These are phyloP conservation scores for Macrotyloma uniflorum DNA, from an alignment of 306 rosid species.

Conservation along the genomic window DNA sequence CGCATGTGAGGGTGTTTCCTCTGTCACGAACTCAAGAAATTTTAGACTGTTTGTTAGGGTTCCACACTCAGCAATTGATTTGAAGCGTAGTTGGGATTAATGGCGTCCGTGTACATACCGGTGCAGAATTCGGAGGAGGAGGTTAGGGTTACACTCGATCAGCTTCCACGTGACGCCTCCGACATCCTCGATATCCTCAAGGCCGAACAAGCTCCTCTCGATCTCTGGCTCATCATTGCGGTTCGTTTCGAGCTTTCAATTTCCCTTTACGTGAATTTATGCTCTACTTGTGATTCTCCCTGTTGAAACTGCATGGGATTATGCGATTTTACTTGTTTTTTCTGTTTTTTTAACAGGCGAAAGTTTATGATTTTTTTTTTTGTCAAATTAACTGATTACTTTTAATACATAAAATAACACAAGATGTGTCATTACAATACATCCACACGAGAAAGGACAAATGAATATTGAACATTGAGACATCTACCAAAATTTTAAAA, in stretches of 20 bases:
- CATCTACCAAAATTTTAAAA: too few relatives aligned
- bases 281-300: not conserved
- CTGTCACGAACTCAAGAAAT: not conserved
- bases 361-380: not conserved
- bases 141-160: slow-evolving; percentile 94
- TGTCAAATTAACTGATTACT: too few relatives aligned
- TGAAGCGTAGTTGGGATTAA: slow-evolving; percentile 29
- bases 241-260: slow-evolving; percentile 39
- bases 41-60: slow-evolving; percentile 44
- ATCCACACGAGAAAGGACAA: too few relatives aligned
- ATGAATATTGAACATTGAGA: too few relatives aligned
- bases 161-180: slow-evolving; percentile 92
- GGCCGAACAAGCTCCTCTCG: slow-evolving; percentile 99
- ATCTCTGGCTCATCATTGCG: slow-evolving; percentile 98
- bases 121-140: slow-evolving; percentile 99
- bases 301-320: not conserved
- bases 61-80: not conserved
- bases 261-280: not conserved
- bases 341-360: not conserved
- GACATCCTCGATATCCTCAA: slow-evolving; percentile 94
- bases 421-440: too few relatives aligned
- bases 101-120: slow-evolving; percentile 93
- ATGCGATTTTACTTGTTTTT: not conserved
- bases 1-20: not conserved
- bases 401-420: too few relatives aligned